Base-by-base conservation (phyloP, 108 stramenopile genomes). In the Nitzschia sp. region DNA sequence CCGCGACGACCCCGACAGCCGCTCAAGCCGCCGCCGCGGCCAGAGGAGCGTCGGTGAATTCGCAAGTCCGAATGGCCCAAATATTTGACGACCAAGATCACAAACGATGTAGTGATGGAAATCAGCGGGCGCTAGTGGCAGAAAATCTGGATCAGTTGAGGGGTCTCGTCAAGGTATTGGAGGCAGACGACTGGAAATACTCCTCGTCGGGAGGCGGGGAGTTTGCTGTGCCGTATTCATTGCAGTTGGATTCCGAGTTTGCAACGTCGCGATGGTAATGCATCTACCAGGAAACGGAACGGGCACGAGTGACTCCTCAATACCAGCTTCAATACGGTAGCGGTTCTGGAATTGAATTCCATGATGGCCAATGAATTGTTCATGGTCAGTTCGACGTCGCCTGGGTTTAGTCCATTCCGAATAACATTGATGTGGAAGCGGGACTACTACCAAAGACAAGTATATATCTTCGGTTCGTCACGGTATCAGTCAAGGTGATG, bases 1-100 rank as follows among this genome's bases (percentile, higher is more conserved):
- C 9, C 9, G 6, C 38, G 13, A 13, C 13, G 38, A 42, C 38
- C 9, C 49, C 49, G 5, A 42, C 38, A 42, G 15, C 38, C 8
- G 13, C 49, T 19, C 4, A 9, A 8, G 21, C 13, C 4, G 11
- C 49, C 21, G 17, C 4, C 4, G 49, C 49, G 13, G 18, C 33
- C 15, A 29, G 32, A 32, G 15, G 15, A 21, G 57, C 21, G 42
- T 24, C 59, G 13, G 15, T 70, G 21, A 70, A 60, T 17, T 65
- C 59, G 26, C 55, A 67, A 61, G 59, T 24, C 19, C 25, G 74
- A 11, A 62, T 79, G 70, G 64, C 64, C 30, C 80, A 85, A 54
- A 57, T 88, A 18, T 67, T 84, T 24, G 88, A 89, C 32, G 88
- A 89, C 53, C 59, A 84, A 33, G 85, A 89, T 53, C 88, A 89